phyloP scores from a whole-genome alignment of 2,329 filamentous ascomycete species.

The Hymenoscyphus fructigenus region DNA sequence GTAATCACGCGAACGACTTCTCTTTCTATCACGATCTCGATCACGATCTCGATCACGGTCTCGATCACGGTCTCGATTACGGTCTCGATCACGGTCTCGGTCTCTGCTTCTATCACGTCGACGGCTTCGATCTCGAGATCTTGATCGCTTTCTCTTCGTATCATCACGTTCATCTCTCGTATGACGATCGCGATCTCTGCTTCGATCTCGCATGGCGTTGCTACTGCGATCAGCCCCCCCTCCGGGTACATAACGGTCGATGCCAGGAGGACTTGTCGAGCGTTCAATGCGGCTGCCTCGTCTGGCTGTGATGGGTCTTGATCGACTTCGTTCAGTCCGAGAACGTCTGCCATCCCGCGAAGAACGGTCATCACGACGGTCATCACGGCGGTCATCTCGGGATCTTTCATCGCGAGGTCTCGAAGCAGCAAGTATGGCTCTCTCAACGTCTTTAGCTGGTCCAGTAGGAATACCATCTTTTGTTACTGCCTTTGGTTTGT shows the following conservation, averaged over 20 bases:
- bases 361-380: conserved; percentile 27
- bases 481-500: conserved; percentile 1
- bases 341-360: conserved; percentile 18
- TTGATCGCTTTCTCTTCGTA: conserved; percentile 8
- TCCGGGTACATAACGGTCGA: conserved; percentile 37
- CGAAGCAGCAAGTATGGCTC: neutral
- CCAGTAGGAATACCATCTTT: conserved; percentile 12
- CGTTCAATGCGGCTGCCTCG: conserved; percentile 33
- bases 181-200: conserved; percentile 6
- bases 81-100: neutral
- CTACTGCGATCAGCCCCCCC: conserved; percentile 30
- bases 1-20: conserved; percentile 9
- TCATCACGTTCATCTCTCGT: conserved; percentile 11
- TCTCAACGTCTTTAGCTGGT: conserved; percentile 3
- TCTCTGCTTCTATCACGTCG: conserved; percentile 12
- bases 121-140: conserved; percentile 25
- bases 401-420: conserved; percentile 22
- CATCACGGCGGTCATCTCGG: conserved; percentile 20
- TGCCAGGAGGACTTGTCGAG: conserved; percentile 35
- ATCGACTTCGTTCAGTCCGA: conserved; percentile 35
- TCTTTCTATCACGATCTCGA: conserved; percentile 6
- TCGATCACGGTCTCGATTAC: neutral
- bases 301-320: conserved; percentile 25
- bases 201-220: conserved; percentile 17
- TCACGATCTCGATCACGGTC: neutral